Percentiles rank a stretch among this genome's conserved stretches.
These are phyloP conservation scores for Trichophyton equinum DNA, from an alignment of 2,329 filamentous ascomycete genomes.

Conservation along the genomic window DNA sequence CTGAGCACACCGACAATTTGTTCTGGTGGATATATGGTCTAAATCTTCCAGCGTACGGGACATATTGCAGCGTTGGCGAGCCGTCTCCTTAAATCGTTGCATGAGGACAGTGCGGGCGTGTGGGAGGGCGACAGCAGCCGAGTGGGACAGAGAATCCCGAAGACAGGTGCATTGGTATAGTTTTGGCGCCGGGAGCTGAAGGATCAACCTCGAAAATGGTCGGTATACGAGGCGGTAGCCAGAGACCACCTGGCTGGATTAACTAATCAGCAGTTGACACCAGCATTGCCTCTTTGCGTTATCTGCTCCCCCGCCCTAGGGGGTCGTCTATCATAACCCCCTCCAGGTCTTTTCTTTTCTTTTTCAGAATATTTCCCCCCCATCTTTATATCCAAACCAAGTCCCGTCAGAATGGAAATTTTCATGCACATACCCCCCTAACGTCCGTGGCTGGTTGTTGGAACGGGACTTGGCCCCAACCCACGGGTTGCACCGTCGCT, in stretches of 20 bases:
- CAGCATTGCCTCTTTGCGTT: background rate
- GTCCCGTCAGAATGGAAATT: constrained; percentile 1
- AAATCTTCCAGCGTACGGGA: background rate
- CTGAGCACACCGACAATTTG: background rate
- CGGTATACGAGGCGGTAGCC: background rate
- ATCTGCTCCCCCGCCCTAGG: background rate
- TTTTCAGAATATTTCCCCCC: background rate
- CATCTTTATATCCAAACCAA: background rate
- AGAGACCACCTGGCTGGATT: too few relatives aligned
- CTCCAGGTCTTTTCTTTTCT: background rate
- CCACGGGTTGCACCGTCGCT: background rate
- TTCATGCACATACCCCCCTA: background rate
- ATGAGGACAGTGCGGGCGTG: background rate
- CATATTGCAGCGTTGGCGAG: background rate
- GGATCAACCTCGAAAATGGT: background rate
- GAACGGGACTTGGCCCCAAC: background rate
- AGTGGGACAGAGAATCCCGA: background rate
- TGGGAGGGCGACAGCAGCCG: background rate
- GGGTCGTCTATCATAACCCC: background rate
- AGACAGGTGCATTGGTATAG: background rate
- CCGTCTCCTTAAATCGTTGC: background rate
- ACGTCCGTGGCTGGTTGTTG: background rate
- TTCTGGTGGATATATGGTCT: background rate
- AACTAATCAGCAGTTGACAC: background rate
- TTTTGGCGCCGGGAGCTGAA: background rate